phyloP scores from a whole-genome alignment of 345 rosid genomes.

The Eucalyptus brandiana region DNA sequence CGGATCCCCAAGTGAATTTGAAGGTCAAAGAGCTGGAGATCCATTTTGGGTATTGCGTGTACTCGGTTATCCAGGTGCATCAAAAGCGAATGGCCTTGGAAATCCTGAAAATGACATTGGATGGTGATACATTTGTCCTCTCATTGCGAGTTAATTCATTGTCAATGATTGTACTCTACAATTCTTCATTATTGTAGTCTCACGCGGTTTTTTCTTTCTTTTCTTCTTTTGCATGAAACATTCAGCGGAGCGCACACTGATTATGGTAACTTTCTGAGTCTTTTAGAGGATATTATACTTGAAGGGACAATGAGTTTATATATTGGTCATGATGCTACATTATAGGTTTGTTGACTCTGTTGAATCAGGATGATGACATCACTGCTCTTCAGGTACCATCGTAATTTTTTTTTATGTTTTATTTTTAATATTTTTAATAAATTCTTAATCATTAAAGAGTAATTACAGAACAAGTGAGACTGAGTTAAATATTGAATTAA shows the following conservation, averaged over 20 bases:
- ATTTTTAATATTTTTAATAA: background rate
- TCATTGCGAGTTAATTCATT: background rate
- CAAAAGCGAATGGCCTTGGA: conserved; percentile 13
- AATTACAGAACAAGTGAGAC: background rate
- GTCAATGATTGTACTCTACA: background rate
- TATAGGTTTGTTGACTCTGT: conserved; percentile 69
- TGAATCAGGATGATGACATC: conserved; percentile 76
- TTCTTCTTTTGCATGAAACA: background rate
- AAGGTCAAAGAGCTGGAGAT: conserved; percentile 67
- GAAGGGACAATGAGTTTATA: background rate
- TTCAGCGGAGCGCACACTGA: conserved; percentile 93
- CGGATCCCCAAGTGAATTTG: conserved; percentile 62
- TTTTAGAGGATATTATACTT: background rate
- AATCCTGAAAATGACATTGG: conserved; percentile 46
- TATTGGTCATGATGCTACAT: background rate
- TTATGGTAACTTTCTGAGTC: conserved; percentile 41
- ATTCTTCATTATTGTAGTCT: background rate
- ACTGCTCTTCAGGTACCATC: conserved; percentile 67
- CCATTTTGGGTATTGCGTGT: conserved; percentile 90
- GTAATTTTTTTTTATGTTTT: background rate
- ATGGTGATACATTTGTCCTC: background rate
- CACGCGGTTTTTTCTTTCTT: background rate
- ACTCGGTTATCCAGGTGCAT: conserved; percentile 68
- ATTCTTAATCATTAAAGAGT: background rate
- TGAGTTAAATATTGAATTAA: background rate